Conservation (phyloP, 495 filamentous ascomycete species). For the Hyaloscypha variabilis region DNA sequence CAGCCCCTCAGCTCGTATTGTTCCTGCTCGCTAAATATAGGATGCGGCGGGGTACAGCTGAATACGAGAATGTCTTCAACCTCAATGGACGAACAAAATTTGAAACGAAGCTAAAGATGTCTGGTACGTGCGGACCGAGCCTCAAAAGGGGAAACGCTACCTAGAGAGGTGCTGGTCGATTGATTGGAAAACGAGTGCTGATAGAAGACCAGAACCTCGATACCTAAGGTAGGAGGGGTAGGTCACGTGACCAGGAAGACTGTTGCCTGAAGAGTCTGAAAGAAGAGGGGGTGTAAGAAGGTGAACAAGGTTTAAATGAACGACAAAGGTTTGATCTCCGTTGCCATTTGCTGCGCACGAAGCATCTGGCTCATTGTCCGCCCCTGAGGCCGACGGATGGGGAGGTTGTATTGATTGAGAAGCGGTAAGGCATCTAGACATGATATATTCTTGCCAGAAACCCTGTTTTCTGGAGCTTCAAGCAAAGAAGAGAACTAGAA, state of each 20-base stretch:
- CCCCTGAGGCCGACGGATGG: not conserved
- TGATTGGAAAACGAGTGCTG: no score
- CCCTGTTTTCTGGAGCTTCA: not conserved
- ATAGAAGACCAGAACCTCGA: not conserved
- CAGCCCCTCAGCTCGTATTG: conserved; percentile 15
- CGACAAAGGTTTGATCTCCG: not conserved
- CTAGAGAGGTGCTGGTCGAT: no score
- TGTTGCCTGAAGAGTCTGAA: no score
- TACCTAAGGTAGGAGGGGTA: not conserved
- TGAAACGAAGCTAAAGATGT: conserved; percentile 8
- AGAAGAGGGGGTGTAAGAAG: not conserved
- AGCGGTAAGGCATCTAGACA: not conserved
- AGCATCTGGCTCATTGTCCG: not conserved
- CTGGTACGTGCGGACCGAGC: conserved; percentile 3
- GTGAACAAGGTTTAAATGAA: not conserved
- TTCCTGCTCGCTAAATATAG: conserved; percentile 18
- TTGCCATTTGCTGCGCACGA: not conserved
- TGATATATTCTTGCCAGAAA: not conserved
- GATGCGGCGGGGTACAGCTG: conserved; percentile 10
- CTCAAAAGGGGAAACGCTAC: conserved; percentile 1
- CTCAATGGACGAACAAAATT: not conserved
- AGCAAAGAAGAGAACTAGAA: not conserved
- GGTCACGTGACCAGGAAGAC: no score
- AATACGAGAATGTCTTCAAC: conserved; percentile 20
- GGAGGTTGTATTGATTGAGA: not conserved